Evolutionary conservation across 306 rosid species (phyloP), one percentile per base, ranked within the genome.

Genomic region (Rubus idaeus): DNA sequence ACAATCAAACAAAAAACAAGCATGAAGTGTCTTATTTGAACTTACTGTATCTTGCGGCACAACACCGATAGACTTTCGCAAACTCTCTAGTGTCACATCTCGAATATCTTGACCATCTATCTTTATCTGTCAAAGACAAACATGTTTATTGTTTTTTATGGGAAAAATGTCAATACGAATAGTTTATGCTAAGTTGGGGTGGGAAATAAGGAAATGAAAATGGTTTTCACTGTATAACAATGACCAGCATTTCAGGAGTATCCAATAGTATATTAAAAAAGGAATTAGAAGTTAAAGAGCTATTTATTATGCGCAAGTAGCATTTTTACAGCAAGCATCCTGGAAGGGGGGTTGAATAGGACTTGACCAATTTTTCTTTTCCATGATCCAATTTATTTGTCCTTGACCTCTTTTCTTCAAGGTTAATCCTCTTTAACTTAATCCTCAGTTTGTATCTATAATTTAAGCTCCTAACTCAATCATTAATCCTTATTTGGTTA

Each of bases 41-140:
- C 85, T 75, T 87, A 90, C 98, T 68, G 96, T 91, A 88, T 95
- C 98, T 86, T 95, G 98, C 60, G 98, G 98, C 78, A 95, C 98
- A 82, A 95, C 96, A 73, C 97, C 98, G 68, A 95, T 87, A 53
- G 87, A 81, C 81, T 87, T 90, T 75, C 98, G 86, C 77, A 95
- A 80, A 88, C 98, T 95, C 83, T 89, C 89, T 69, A 90, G 93
- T 44, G 96, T 88, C 57, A 95, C 87, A 10, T 89, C 93, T 57
- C 86, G 89, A 81, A 95, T 83, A 81, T 95, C 94, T 88, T 90
- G 97, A 85, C 78, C 88, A 77, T 95, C 98, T 77, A 95, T 85
- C 83, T 71, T 90, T 75, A 95, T 84, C 98, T 95, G 95, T 44
- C 75, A 73, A 84, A 30, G 39, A 71, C 51, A 68, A 68, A 41